Percentiles rank a stretch among this genome's conserved stretches.
phyloP scores from a whole-genome alignment of 495 filamentous ascomycete species.

The Lophium mytilinum region DNA sequence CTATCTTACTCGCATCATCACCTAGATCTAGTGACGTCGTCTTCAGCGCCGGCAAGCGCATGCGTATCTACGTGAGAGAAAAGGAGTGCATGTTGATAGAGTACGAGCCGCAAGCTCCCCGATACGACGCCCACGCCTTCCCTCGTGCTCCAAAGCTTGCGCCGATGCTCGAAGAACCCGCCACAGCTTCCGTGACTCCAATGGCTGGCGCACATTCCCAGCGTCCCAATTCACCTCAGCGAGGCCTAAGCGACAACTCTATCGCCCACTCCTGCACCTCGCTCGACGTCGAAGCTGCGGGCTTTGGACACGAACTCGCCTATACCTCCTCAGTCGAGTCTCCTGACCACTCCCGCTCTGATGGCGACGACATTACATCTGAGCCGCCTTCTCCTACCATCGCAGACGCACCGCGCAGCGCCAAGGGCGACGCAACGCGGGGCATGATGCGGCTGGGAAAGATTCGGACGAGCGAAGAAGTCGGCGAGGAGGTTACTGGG shows the following conservation, averaged over 20 bases:
- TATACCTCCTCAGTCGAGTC: conserved; percentile 6
- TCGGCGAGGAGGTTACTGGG: background rate
- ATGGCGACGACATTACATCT: conserved; percentile 1
- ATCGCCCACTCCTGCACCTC: background rate
- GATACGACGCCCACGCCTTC: conserved; percentile 24
- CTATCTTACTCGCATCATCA: conserved; percentile 27
- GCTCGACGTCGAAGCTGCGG: background rate
- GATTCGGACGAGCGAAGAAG: background rate
- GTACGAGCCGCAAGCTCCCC: conserved; percentile 11
- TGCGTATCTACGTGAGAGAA: conserved; percentile 31
- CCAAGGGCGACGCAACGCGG: background rate
- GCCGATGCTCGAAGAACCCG: background rate
- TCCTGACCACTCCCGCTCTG: background rate
- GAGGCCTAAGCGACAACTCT: conserved; percentile 14
- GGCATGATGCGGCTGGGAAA: background rate
- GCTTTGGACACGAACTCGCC: conserved; percentile 17
- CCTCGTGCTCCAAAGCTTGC: background rate
- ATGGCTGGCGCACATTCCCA: background rate
- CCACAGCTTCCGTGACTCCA: background rate
- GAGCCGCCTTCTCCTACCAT: conserved; percentile 16
- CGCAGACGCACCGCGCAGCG: background rate
- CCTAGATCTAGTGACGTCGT: conserved; percentile 31
- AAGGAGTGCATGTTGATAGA: conserved; percentile 16
- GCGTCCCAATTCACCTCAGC: conserved; percentile 9
- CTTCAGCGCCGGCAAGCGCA: conserved; percentile 28